Percentiles rank a stretch among this genome's conserved stretches.
Conservation (phyloP, 31 red algal species). For the Asparagopsis taxiformis region DNA sequence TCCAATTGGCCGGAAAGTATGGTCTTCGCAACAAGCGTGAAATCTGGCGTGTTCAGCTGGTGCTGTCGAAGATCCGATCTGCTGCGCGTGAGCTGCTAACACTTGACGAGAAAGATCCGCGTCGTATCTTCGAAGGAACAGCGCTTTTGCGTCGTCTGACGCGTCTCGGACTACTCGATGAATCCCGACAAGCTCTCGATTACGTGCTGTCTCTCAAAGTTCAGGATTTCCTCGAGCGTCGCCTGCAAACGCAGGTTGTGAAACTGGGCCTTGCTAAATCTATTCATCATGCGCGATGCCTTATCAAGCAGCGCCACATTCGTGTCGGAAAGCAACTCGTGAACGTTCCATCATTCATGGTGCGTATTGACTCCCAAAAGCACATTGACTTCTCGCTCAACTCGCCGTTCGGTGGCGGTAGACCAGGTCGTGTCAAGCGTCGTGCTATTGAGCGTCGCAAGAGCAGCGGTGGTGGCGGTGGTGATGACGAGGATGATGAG, state of each 20-base stretch:
- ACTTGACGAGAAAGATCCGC: slow-evolving; percentile 89
- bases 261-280: slow-evolving; percentile 96
- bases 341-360: slow-evolving; percentile 97
- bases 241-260: slow-evolving; percentile 97
- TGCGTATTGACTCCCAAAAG: slow-evolving; percentile 95
- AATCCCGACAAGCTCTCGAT: slow-evolving; percentile 87
- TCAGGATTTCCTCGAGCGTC: slow-evolving; percentile 95
- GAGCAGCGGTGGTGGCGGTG: slow-evolving; percentile 62
- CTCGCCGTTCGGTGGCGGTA: slow-evolving; percentile 95
- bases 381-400: slow-evolving; percentile 96
- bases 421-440: slow-evolving; percentile 95
- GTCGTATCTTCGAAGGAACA: slow-evolving; percentile 92
- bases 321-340: slow-evolving; percentile 99
- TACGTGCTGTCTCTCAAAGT: slow-evolving; percentile 96
- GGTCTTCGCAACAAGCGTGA: slow-evolving; percentile 98
- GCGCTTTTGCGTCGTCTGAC: slow-evolving; percentile 94
- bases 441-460: slow-evolving; percentile 63
- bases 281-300: slow-evolving; percentile 96
- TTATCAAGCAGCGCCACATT: slow-evolving; percentile 98
- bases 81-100: slow-evolving; percentile 94
- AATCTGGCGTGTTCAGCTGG: slow-evolving; percentile 97
- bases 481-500: slow-evolving; percentile 83
- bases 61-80: slow-evolving; percentile 94
- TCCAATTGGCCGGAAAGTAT: slow-evolving; percentile 94
- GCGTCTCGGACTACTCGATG: slow-evolving; percentile 90